These are phyloP conservation scores for Triticum dicoccoides DNA, from an alignment of 176 grass and related monocot species.

Conservation along the genomic window DNA sequence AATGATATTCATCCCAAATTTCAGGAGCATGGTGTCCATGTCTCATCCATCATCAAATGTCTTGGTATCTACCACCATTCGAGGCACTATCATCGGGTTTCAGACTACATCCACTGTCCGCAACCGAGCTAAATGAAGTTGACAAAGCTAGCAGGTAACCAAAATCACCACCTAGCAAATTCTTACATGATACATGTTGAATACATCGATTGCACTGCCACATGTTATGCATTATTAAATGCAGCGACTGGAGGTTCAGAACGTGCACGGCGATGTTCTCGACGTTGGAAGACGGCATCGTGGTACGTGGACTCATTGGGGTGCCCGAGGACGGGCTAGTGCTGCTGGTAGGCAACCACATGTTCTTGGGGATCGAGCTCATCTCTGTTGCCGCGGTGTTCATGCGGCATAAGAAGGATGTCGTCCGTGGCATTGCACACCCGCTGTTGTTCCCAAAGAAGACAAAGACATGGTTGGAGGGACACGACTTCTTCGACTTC, in stretches of 20 bases:
- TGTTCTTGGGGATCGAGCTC: slow-evolving; percentile 65
- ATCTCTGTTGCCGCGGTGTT: slow-evolving; percentile 52
- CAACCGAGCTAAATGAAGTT: slow-evolving; percentile 43
- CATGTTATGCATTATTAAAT: neutral
- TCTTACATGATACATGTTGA: neutral
- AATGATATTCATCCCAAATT: slow-evolving; percentile 9
- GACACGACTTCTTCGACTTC: slow-evolving; percentile 66
- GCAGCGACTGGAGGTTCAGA: slow-evolving; percentile 41
- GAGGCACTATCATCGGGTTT: slow-evolving; percentile 40
- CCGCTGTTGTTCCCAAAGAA: slow-evolving; percentile 48
- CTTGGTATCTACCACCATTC: slow-evolving; percentile 48
- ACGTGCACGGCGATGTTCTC: slow-evolving; percentile 64
- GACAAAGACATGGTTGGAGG: slow-evolving; percentile 34
- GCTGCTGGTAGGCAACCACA: slow-evolving; percentile 77
- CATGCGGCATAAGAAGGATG: slow-evolving; percentile 36
- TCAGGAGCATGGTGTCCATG: slow-evolving; percentile 66
- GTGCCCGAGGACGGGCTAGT: slow-evolving; percentile 56
- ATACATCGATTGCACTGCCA: neutral
- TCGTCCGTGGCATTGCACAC: slow-evolving; percentile 57
- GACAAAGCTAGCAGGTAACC: slow-evolving; percentile 53
- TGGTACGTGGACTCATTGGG: slow-evolving; percentile 46
- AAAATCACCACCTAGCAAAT: neutral
- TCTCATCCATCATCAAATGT: slow-evolving; percentile 64
- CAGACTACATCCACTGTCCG: slow-evolving; percentile 62
- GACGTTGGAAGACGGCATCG: slow-evolving; percentile 45